phyloP scores from a whole-genome alignment of 2,329 filamentous ascomycete species.

The Fusarium euwallaceae region DNA sequence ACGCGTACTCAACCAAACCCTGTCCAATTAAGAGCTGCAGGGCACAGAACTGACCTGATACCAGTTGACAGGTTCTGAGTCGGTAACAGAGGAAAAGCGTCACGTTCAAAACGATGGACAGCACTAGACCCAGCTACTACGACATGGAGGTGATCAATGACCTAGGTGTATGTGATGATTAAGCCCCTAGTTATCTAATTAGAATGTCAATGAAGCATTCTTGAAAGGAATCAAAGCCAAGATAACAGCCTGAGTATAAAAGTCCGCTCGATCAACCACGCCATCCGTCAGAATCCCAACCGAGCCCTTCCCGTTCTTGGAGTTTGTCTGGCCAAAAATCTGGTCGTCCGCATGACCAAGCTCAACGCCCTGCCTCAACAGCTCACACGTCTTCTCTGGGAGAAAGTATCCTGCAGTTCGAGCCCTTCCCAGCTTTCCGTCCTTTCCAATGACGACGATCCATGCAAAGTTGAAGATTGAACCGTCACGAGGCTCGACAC shows the following conservation, averaged over 20 bases:
- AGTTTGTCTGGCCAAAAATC: slow-evolving; percentile 54
- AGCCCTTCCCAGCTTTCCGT: slow-evolving; percentile 52
- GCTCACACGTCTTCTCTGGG: slow-evolving; percentile 52
- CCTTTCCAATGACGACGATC: slow-evolving; percentile 51
- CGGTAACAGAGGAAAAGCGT: not conserved
- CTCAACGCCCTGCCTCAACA: slow-evolving; percentile 54
- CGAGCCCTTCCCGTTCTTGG: slow-evolving; percentile 55
- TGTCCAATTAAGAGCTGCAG: not conserved
- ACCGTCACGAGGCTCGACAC: slow-evolving; percentile 49
- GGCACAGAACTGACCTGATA: not conserved
- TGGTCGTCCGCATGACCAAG: slow-evolving; percentile 56
- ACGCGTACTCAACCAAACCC: not conserved
- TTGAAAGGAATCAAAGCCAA: slow-evolving; percentile 58
- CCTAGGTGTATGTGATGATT: not conserved
- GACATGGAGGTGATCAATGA: not conserved
- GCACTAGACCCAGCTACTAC: not conserved
- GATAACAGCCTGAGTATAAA: slow-evolving; percentile 56
- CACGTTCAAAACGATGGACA: not conserved
- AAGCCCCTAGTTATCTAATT: not conserved
- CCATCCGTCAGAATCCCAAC: slow-evolving; percentile 57
- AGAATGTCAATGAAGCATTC: slow-evolving; percentile 52
- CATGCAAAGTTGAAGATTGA: slow-evolving; percentile 56
- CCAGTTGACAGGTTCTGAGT: not conserved
- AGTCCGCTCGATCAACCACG: slow-evolving; percentile 52
- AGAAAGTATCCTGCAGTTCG: slow-evolving; percentile 56